Percentiles rank a stretch among this genome's conserved stretches.
phyloP scores from a whole-genome alignment of 805 yeast species.

The Candida orba region DNA sequence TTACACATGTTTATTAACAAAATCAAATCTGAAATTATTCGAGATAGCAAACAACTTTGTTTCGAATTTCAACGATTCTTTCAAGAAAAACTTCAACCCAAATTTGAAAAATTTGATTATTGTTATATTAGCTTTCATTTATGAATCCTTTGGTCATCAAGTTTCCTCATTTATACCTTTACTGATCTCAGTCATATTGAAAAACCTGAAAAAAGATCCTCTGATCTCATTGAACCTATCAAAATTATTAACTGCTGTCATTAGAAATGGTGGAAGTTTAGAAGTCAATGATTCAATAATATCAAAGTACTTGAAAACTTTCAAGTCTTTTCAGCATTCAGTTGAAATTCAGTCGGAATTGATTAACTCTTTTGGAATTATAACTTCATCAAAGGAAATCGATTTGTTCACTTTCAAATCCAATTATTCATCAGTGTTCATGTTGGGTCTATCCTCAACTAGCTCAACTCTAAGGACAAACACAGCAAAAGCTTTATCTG shows the following conservation, averaged over 20 bases:
- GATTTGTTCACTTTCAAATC: constrained; percentile 25
- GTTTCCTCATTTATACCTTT: constrained; percentile 29
- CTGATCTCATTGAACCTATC: constrained; percentile 17
- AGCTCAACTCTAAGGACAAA: constrained; percentile 11
- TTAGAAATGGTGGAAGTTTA: constrained; percentile 19
- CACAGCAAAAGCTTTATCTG: constrained; percentile 30
- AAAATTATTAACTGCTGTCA: constrained; percentile 13
- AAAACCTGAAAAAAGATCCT: constrained; percentile 28
- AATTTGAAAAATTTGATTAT: constrained; percentile 25
- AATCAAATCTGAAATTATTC: constrained; percentile 19
- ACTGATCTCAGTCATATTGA: constrained; percentile 23
- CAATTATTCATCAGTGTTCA: constrained; percentile 6
- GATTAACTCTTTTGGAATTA: constrained; percentile 11
- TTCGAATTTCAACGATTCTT: constrained; percentile 19
- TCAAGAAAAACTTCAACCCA: constrained; percentile 16
- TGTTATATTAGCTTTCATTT: constrained; percentile 23
- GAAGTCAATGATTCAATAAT: constrained; percentile 12
- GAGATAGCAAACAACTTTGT: constrained; percentile 25
- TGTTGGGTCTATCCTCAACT: constrained; percentile 15
- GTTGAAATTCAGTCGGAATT: constrained; percentile 12
- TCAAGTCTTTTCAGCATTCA: constrained; percentile 12
- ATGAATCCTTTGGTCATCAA: constrained; percentile 27
- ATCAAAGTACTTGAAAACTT: constrained; percentile 15
- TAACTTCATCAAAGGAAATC: constrained; percentile 24
- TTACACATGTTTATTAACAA: constrained; percentile 15